Evolutionary conservation across 2,329 filamentous ascomycete genomes (phyloP), one percentile per base, ranked within the genome.

Genomic region (Sporothrix brasiliensis): DNA sequence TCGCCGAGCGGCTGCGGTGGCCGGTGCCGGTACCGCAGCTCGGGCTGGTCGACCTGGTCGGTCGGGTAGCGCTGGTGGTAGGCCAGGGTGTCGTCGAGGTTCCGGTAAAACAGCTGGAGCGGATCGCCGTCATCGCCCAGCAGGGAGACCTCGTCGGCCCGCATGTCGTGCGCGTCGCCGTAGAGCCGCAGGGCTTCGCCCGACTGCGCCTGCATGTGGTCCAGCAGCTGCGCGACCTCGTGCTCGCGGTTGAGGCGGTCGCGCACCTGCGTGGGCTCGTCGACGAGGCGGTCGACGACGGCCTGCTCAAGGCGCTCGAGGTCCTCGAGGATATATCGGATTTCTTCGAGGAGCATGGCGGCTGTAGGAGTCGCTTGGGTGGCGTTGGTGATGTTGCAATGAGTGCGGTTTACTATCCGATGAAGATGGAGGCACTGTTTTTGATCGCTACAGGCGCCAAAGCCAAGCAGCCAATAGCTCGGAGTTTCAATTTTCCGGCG

Each of bases 281-380:
- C 93, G 73, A 89, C 86, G 72, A 96, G 88, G 77, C 94, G 91
- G 82, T 98, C 94, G 69, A 92, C 91, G 76, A 97, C 91, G 69
- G 92, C 95, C 80, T 97, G 93, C 82, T 99, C 95, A 72, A 99
- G 87, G 74, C 95, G 90, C 85, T 99, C 95, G 67, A 99, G 84
- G 81, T 99, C 95, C 87, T 99, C 95, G 76, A 97, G 94, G 76
- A 97, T 88, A 77, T 92, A 93, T 76, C 95, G 88, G 82, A 98
- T 91, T 76, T 98, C 94, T 84, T 99, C 96, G 74, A 97, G 83
- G 75, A 97, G 83, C 93, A 97, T 90, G 7, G 58, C 81, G 61
- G 74, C 2, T 39, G 44, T 41, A 11, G 39, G 14, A 30, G 27
- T 30, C 27, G 4, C 27, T 69, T 27, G 56, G 44, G 47, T 60